Evolutionary conservation across 73 alveolate genomes (phyloP), one percentile per base, ranked within the genome.

Genomic region (Paramecium primaurelia): DNA sequence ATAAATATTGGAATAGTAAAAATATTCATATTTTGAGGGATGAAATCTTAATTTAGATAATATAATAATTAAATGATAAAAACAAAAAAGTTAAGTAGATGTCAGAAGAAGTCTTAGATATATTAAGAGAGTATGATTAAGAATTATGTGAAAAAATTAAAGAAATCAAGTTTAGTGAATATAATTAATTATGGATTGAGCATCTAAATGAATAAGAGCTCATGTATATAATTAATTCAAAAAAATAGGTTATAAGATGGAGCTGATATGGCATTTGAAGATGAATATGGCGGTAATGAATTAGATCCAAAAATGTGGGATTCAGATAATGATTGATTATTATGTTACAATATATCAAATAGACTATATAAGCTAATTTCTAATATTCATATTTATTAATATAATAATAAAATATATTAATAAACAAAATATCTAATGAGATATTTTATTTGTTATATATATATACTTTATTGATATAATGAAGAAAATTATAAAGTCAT

Each of bases 111-210:
- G 96, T 96, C 10, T 94, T 96, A 28, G 97, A 94, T 69, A 49
- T 96, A 9, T 96, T 96, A 26, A 94, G 97, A 85, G 95, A 96
- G 18, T 93, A 92, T 59, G 98, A 96, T 86, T 96, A 95, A 47
- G 95, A 92, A 77, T 92, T 97, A 96, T 93, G 93, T 40, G 96
- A 96, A 71, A 97, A 93, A 40, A 96, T 96, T 86, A 96, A 96
- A 92, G 95, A 94, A 20, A 89, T 94, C 51, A 95, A 96, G 83
- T 96, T 95, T 92, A 90, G 92, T 59, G 95, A 93, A 80, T 97
- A 96, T 69, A 96, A 96, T 87, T 92, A 96, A 69, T 96, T 92
- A 34, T 96, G 97, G 95, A 77, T 96, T 26, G 92, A 95, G 47
- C 92, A 92, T 20, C 89, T 96, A 93, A 97, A 95, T 47, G 94